Conservation (phyloP, 1,139 yeast species). For the Hemisphaericaspora xylofermentans region DNA sequence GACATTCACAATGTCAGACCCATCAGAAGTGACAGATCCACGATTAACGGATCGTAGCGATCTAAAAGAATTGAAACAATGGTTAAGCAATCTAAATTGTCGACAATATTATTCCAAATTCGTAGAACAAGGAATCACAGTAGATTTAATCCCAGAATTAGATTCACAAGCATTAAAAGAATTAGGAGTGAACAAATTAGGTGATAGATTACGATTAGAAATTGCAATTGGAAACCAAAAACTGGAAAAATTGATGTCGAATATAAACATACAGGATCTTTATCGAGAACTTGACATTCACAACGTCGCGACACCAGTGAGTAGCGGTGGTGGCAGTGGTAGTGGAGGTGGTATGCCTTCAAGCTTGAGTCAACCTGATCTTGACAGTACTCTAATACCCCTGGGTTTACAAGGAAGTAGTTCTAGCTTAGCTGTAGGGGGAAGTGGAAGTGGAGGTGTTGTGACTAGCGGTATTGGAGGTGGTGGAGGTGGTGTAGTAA, state of each 20-base stretch:
- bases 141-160: constrained; percentile 59
- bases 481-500: constrained; percentile 16
- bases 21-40: background rate
- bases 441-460: constrained; percentile 1
- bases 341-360: background rate
- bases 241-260: constrained; percentile 33
- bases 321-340: no score
- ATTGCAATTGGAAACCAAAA: constrained; percentile 49
- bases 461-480: constrained; percentile 1
- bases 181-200: constrained; percentile 73
- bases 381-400: background rate
- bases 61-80: constrained; percentile 29
- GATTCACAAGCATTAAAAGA: constrained; percentile 71
- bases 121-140: constrained; percentile 53
- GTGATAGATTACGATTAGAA: constrained; percentile 74
- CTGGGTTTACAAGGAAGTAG: background rate
- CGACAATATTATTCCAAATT: constrained; percentile 37
- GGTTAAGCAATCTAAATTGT: constrained; percentile 39
- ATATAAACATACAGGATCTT: constrained; percentile 33
- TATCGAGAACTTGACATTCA: constrained; percentile 2
- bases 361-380: background rate
- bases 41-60: constrained; percentile 6
- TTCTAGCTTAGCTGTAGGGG: background rate
- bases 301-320: background rate
- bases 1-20: background rate